Evolutionary conservation across 2,329 filamentous ascomycete species (phyloP).

Genomic region (Lasiodiplodia theobromae): DNA sequence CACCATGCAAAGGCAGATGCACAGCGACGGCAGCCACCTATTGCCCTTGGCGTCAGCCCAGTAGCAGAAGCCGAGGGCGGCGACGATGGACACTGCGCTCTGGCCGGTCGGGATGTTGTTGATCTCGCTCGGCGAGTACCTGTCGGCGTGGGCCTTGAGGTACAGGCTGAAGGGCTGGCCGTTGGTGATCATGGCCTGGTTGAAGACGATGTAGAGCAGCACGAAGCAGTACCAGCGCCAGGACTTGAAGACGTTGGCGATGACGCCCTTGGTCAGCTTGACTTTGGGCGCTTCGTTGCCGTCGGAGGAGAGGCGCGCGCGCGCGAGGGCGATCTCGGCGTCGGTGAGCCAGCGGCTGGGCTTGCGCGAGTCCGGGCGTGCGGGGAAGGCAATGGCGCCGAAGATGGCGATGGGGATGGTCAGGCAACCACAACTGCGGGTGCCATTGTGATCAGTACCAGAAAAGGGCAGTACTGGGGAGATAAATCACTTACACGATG

Average conservation of each 20-base stretch:
- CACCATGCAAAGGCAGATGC: background rate
- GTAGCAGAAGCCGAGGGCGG: conserved; percentile 1
- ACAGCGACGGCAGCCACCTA: background rate
- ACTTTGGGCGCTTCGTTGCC: conserved; percentile 18
- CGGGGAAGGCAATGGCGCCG: conserved; percentile 37
- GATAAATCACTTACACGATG: background rate
- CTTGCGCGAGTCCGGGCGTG: background rate
- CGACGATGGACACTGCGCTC: conserved; percentile 10
- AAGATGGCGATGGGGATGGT: conserved; percentile 38
- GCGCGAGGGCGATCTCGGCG: background rate
- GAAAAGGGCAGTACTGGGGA: background rate
- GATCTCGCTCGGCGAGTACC: conserved; percentile 13
- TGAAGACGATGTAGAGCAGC: conserved; percentile 14
- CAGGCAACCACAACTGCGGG: conserved; percentile 31
- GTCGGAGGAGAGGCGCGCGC: background rate
- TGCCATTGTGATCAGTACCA: background rate
- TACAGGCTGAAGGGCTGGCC: conserved; percentile 8
- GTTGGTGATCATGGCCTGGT: conserved; percentile 27
- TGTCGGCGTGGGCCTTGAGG: background rate
- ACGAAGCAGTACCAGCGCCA: conserved; percentile 18
- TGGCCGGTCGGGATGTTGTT: conserved; percentile 18
- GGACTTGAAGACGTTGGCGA: background rate
- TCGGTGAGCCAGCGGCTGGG: conserved; percentile 5
- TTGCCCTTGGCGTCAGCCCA: background rate
- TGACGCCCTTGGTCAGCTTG: background rate